Conservation (phyloP, 768 basidiomycete species). For the Myochromella boudieri region DNA sequence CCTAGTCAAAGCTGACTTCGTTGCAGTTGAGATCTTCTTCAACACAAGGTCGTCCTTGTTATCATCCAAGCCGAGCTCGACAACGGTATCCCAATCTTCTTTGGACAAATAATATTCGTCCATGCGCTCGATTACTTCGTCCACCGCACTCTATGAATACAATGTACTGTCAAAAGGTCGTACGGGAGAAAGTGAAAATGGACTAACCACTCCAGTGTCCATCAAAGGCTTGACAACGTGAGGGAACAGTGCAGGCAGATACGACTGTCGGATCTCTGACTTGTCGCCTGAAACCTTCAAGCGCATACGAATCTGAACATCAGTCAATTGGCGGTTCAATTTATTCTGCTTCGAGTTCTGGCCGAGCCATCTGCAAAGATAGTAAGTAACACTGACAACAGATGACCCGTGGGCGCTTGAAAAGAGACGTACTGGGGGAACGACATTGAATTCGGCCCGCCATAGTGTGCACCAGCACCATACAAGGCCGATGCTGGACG, state of each 20-base stretch:
- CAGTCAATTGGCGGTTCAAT: constrained; percentile 74
- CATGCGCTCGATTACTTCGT: constrained; percentile 84
- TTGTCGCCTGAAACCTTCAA: constrained; percentile 90
- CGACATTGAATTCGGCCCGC: constrained; percentile 62
- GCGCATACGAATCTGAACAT: constrained; percentile 95
- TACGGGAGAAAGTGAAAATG: neutral
- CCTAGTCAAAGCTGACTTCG: constrained; percentile 83
- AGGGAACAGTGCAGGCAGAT: constrained; percentile 86
- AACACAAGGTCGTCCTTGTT: constrained; percentile 71
- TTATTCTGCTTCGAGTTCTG: constrained; percentile 95
- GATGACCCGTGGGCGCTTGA: too few species aligned
- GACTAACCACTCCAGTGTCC: constrained; percentile 70
- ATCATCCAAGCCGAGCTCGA: constrained; percentile 89
- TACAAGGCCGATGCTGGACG: constrained; percentile 84
- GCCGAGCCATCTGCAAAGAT: constrained; percentile 79
- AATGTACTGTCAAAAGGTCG: neutral
- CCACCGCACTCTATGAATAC: constrained; percentile 66
- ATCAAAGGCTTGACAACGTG: constrained; percentile 79
- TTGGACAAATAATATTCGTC: constrained; percentile 92
- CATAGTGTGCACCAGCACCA: constrained; percentile 67
- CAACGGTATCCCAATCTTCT: constrained; percentile 96
- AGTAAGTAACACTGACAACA: neutral
- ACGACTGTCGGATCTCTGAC: constrained; percentile 86
- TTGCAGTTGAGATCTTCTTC: constrained; percentile 80
- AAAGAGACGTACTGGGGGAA: constrained; percentile 77